These are phyloP conservation scores for Lentinula aciculospora DNA, from an alignment of 768 basidiomycete species.

Conservation along the genomic window DNA sequence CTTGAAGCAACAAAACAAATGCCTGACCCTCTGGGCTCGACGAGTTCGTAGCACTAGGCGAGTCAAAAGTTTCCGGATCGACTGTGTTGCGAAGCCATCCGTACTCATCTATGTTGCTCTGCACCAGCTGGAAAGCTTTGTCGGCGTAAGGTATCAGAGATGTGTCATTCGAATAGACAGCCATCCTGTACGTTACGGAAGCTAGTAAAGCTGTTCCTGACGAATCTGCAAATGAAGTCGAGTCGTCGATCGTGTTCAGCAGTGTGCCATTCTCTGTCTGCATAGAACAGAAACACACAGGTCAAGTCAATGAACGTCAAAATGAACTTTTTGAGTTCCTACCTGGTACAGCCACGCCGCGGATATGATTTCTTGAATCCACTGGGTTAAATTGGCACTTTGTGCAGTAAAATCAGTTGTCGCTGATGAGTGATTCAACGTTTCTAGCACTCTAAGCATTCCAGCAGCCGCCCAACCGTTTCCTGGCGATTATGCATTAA, in stretches of 20 bases:
- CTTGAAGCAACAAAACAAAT: conserved; percentile 49
- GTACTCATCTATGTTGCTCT: conserved; percentile 29
- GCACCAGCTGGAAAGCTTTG: conserved; percentile 30
- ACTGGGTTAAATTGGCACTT: conserved; percentile 37
- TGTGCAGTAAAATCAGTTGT: conserved; percentile 30
- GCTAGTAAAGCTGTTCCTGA: conserved; percentile 55
- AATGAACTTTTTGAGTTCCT: not conserved
- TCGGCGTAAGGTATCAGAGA: conserved; percentile 34
- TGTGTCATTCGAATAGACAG: conserved; percentile 30
- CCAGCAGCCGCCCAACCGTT: conserved; percentile 69
- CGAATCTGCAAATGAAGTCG: conserved; percentile 47
- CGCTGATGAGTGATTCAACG: conserved; percentile 40
- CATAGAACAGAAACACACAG: not conserved
- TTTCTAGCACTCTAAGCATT: conserved; percentile 53
- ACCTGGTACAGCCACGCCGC: conserved; percentile 42
- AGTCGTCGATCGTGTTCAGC: conserved; percentile 46
- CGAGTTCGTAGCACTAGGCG: conserved; percentile 24
- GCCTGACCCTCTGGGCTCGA: conserved; percentile 56
- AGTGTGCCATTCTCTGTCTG: conserved; percentile 41
- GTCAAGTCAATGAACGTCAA: not conserved
- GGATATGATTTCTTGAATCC: conserved; percentile 49
- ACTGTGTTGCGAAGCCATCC: conserved; percentile 43
- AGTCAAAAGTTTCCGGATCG: conserved; percentile 45
- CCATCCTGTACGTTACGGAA: conserved; percentile 50
- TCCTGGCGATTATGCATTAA: conserved; percentile 22